Evolutionary conservation across 257 asterid genomes (phyloP), one percentile per base, ranked within the genome.

Genomic region (Coffea canephora): DNA sequence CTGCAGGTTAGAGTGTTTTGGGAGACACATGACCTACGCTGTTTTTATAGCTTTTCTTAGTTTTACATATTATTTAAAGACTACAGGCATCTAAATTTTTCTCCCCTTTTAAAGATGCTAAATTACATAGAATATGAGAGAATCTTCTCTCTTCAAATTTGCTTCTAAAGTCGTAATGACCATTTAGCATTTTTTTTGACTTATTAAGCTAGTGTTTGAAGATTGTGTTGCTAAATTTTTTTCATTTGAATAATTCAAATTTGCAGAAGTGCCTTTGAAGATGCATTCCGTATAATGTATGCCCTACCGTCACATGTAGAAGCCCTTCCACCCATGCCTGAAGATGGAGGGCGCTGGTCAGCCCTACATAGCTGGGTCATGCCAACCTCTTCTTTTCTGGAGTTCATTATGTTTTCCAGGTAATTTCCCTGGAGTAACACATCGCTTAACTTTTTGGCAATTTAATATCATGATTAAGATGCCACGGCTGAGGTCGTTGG

Each of bases 271-370:
- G 86, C 91, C 62, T 96, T 96, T 80, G 92, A 89, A 89, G 92
- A 90, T 67, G 87, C 97, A 80, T 94, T 96, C 78, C 93, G 97
- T 54, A 86, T 82, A 86, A 90, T 94, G 98, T 91, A 96, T 85
- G 96, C 90, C 78, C 89, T 96, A 80, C 98, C 97, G 41, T 86
- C 93, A 77, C 87, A 88, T 75, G 73, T 90, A 76, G 95, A 92
- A 84, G 97, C 96, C 81, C 99, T 96, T 78, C 99, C 98, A 36
- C 98, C 98, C 85, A 96, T 96, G 99, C 98, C 99, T 48, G 95
- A 90, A 85, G 99, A 86, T 80, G 95, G 97, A 72, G 99, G 98
- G 67, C 92, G 81, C 79, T 96, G 99, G 99, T 88, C 88, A 76
- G 94, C 95, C 39, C 90, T 89, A 83, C 97, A 96, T 83, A 90